Percentiles rank a stretch among this genome's conserved stretches.
These are phyloP conservation scores for Lactarius psammicola DNA, from an alignment of 768 basidiomycete genomes.

Conservation along the genomic window DNA sequence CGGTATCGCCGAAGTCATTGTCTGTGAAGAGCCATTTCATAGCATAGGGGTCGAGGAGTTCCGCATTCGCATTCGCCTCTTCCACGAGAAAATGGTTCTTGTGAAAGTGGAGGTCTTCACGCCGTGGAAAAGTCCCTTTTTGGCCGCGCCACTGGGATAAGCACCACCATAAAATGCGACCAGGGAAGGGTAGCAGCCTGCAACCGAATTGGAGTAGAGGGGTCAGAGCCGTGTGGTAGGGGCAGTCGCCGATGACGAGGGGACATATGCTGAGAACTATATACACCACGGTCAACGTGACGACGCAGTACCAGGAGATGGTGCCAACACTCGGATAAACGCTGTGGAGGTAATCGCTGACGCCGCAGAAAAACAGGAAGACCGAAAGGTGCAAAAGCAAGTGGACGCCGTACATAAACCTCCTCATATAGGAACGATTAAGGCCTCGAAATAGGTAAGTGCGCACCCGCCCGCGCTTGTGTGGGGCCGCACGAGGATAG, in stretches of 20 bases:
- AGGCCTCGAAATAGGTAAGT: constrained; percentile 16
- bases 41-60: constrained; percentile 10
- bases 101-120: neutral
- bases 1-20: constrained; percentile 11
- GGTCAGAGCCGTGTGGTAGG: constrained; percentile 21
- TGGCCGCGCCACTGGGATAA: no score
- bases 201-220: neutral
- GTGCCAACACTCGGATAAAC: neutral
- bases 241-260: constrained; percentile 5
- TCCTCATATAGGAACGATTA: constrained; percentile 1
- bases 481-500: constrained; percentile 11
- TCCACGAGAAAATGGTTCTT: neutral
- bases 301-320: neutral
- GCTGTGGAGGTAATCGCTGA: constrained; percentile 14
- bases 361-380: constrained; percentile 19
- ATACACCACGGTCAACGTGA: neutral
- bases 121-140: no score
- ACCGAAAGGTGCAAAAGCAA: constrained; percentile 15
- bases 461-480: constrained; percentile 16
- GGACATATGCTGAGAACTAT: constrained; percentile 11
- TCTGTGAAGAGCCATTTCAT: constrained; percentile 17
- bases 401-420: constrained; percentile 14
- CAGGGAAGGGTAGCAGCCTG: neutral
- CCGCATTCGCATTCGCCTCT: neutral
- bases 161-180: neutral